Conservation (phyloP, 2,329 filamentous ascomycete genomes). For the Verticillium dahliae region DNA sequence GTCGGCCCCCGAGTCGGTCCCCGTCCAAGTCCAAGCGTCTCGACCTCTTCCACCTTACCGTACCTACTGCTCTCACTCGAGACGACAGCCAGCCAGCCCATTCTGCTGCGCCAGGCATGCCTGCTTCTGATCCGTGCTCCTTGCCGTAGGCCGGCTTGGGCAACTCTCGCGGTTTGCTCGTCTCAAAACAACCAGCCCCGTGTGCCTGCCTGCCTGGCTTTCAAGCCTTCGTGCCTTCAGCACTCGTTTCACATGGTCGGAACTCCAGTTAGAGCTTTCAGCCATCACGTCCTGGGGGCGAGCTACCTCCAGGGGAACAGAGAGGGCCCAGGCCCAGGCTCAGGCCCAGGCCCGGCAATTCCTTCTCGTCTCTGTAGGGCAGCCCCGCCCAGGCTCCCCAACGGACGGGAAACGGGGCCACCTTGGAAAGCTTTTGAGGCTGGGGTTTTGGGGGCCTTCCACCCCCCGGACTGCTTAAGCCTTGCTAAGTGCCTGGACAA, state of each 20-base stretch:
- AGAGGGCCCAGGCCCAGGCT: not conserved
- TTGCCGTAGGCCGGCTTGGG: not conserved
- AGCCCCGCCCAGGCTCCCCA: not conserved
- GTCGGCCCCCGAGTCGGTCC: slow-evolving; percentile 1
- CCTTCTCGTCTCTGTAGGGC: not conserved
- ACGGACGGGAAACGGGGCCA: not conserved
- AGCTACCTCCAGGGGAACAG: not conserved
- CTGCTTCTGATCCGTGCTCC: not conserved
- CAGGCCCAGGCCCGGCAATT: not conserved
- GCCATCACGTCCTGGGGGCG: not conserved
- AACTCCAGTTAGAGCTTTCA: not conserved
- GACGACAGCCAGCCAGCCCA: not conserved
- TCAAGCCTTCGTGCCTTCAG: not conserved
- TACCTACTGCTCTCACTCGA: not conserved
- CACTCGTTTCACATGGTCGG: not conserved
- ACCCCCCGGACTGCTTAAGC: not conserved
- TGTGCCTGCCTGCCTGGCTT: not conserved
- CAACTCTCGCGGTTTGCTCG: not conserved
- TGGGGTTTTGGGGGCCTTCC: too few species aligned
- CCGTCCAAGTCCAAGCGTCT: slow-evolving; percentile 1
- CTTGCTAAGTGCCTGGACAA: not conserved
- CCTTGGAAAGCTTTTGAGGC: too few species aligned
- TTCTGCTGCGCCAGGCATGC: not conserved
- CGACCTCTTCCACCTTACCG: not conserved
- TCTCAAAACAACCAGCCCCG: not conserved